A percentile compares a stretch with the other conserved stretches of the same genome.
Evolutionary conservation across 805 yeast genomes (phyloP).

Genomic region (Yarrowia divulgata): DNA sequence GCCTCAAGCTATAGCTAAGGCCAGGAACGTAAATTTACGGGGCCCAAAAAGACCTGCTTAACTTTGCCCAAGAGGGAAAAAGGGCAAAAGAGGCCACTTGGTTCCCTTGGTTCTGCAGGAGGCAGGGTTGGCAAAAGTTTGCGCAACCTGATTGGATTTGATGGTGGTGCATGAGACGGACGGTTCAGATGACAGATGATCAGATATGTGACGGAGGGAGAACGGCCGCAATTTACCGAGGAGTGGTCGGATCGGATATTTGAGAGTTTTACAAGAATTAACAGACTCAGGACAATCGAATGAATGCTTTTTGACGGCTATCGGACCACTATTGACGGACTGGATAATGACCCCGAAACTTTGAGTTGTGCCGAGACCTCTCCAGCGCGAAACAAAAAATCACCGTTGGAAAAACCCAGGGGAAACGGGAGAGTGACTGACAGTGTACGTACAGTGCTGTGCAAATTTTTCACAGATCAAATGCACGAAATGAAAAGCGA

Average conservation of each 20-base stretch:
- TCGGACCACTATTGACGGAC: too few species aligned
- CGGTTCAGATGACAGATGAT: not conserved
- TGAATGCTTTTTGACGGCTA: too few species aligned
- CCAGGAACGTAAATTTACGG: slow-evolving; percentile 5
- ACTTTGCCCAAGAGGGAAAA: slow-evolving; percentile 12
- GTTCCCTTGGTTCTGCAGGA: not conserved
- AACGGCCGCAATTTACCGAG: too few species aligned
- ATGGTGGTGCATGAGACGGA: slow-evolving; percentile 1
- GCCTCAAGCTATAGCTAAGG: too few species aligned
- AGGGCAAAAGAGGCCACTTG: not conserved
- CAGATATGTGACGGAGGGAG: not conserved
- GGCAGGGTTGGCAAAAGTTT: slow-evolving; percentile 27
- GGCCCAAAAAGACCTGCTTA: slow-evolving; percentile 27
- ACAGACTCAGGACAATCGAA: too few species aligned
- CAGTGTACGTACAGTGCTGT: too few species aligned
- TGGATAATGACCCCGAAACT: not conserved
- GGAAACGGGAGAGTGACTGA: too few species aligned
- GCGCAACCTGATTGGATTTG: slow-evolving; percentile 26
- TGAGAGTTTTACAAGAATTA: too few species aligned
- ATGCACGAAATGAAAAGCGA: too few species aligned
- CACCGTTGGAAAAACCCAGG: too few species aligned
- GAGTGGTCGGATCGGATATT: too few species aligned
- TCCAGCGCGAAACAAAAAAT: not conserved
- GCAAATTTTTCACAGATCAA: not conserved
- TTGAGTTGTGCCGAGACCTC: not conserved